Base-by-base conservation (phyloP, 106 monocot genomes). In the Alisma plantagoaquatica region DNA sequence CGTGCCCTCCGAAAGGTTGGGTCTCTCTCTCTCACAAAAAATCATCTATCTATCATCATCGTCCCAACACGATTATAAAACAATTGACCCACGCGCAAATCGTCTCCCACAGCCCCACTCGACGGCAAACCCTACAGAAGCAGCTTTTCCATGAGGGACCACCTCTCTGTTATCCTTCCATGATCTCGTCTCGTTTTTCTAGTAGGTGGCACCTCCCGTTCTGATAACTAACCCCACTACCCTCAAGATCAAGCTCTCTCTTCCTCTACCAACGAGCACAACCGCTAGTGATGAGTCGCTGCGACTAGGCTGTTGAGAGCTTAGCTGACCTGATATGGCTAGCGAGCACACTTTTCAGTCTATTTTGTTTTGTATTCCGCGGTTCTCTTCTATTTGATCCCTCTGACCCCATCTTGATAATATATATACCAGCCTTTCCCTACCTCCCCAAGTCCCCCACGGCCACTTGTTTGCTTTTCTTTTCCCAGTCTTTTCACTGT, bases 1-100 rank as follows among this genome's bases (percentile, higher is more conserved):
- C 35, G 6, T 44, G 38, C n/a, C 50, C 58, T 57, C 32, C 27
- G 43, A 42, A 57, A 49, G 41, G n/a, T n/a, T n/a, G n/a, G n/a
- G n/a, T n/a, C n/a, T n/a, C n/a, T n/a, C n/a, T n/a, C n/a, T n/a
- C n/a, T n/a, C n/a, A n/a, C n/a, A n/a, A n/a, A n/a, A n/a, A n/a
- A n/a, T n/a, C n/a, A n/a, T n/a, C n/a, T n/a, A n/a, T n/a, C 45
- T 60, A 26, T 55, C 26, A 38, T 29, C 51, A 66, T 55, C 53
- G 22, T 12, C 33, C 9, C 6, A 38, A 38, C 35, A 38, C 55
- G 27, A 8, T 45, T 24, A 29, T 57, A n/a, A 31, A 28, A 62
- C 22, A 20, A 30, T 19, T 33, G 14, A 21, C 50, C 62, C 49
- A 35, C 63, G 31, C 41, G 41, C 45, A 21, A n/a, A 54, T 45